Evolutionary conservation across 2,329 filamentous ascomycete species (phyloP).

Genomic region (Paramyrothecium sp.): DNA sequence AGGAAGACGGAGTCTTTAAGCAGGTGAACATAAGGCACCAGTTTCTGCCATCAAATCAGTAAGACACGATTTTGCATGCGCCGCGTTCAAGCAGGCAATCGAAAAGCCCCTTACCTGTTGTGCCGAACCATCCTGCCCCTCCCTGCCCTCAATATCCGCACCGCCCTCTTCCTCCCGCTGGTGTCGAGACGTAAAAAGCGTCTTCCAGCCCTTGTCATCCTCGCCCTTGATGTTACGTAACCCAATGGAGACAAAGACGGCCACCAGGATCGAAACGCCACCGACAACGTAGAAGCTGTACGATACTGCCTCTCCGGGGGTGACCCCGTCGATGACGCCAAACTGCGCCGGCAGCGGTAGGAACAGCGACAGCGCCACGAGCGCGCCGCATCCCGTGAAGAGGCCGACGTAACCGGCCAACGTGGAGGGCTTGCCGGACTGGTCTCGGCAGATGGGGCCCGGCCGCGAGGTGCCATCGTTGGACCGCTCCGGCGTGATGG

Average conservation of each 20-base stretch:
- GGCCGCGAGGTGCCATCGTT: conserved; percentile 22
- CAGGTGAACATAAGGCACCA: conserved; percentile 58
- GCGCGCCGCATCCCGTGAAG: conserved; percentile 87
- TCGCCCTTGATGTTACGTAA: conserved; percentile 69
- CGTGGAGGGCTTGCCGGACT: conserved; percentile 47
- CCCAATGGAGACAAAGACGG: conserved; percentile 75
- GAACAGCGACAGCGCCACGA: conserved; percentile 80
- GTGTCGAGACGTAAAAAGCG: conserved; percentile 46
- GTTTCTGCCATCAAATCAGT: conserved; percentile 18
- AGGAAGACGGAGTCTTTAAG: conserved; percentile 64
- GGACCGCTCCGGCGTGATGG: conserved; percentile 68
- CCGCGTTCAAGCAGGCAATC: no score
- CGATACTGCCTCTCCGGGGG: conserved; percentile 71
- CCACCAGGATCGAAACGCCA: conserved; percentile 67
- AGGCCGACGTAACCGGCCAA: conserved; percentile 89
- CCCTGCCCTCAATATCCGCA: conserved; percentile 11
- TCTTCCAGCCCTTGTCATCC: conserved; percentile 70
- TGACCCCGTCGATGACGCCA: conserved; percentile 66
- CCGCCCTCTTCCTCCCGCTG: conserved; percentile 16
- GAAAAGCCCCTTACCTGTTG: conserved; percentile 24
- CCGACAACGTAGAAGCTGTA: conserved; percentile 89
- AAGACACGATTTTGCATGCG: no score
- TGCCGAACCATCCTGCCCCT: conserved; percentile 13
- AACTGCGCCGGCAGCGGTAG: conserved; percentile 85
- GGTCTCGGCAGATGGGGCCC: conserved; percentile 17